Percentiles rank a stretch among this genome's conserved stretches.
phyloP scores from a whole-genome alignment of 345 rosid species.

The Orychophragmus violaceus region DNA sequence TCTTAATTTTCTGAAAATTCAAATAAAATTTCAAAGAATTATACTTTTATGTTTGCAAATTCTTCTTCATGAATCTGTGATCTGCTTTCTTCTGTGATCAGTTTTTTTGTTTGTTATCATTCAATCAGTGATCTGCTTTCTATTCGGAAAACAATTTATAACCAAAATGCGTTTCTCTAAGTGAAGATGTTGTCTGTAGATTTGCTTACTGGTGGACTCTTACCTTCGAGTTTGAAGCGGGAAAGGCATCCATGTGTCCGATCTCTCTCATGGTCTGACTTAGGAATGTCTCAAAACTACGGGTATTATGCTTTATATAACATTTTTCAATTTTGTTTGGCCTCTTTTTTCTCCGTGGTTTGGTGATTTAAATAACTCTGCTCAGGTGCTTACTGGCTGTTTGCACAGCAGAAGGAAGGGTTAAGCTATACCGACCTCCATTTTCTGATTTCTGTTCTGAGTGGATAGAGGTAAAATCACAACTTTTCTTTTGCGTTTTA shows the following conservation, averaged over 20 bases:
- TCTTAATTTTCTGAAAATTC: too few relatives aligned
- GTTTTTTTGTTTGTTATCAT: too few relatives aligned
- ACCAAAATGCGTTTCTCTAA: neutral
- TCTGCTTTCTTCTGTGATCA: too few relatives aligned
- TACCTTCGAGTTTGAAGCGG: conserved; percentile 59
- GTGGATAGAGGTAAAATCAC: conserved; percentile 71
- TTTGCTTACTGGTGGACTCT: conserved; percentile 49
- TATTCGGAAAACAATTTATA: too few relatives aligned
- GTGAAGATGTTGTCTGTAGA: conserved; percentile 37
- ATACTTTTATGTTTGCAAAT: too few relatives aligned
- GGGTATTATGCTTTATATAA: too few relatives aligned
- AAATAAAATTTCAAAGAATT: too few relatives aligned
- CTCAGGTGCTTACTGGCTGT: conserved; percentile 82
- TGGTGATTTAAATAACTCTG: conserved; percentile 3
- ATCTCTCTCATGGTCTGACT: conserved; percentile 86
- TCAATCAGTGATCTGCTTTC: too few relatives aligned
- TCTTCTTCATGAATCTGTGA: too few relatives aligned
- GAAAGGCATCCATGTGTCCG: conserved; percentile 63
- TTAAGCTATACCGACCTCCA: conserved; percentile 82
- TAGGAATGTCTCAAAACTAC: conserved; percentile 79
- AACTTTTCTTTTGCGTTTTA: neutral
- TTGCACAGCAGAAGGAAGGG: conserved; percentile 75
- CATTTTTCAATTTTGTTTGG: too few relatives aligned
- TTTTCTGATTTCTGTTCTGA: conserved; percentile 77
- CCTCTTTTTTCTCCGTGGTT: neutral